phyloP scores from a whole-genome alignment of 805 yeast genomes.

The Cyberlindnera suaveolens region DNA sequence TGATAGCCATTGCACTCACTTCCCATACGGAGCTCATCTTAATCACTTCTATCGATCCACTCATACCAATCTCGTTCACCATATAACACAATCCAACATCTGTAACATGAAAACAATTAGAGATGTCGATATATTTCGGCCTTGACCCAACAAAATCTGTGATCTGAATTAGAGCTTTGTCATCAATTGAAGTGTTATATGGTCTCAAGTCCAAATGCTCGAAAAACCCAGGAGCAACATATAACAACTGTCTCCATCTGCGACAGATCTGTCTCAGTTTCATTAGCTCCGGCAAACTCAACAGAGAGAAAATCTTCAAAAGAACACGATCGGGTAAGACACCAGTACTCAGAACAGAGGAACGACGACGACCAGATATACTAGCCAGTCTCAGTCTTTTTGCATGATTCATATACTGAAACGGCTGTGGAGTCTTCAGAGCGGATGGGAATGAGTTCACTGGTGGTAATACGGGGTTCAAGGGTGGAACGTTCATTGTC shows the following conservation, averaged over 20 bases:
- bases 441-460: constrained; percentile 28
- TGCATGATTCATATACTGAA: constrained; percentile 50
- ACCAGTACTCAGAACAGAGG: constrained; percentile 51
- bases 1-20: constrained; percentile 72
- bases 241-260: constrained; percentile 63
- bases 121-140: constrained; percentile 53
- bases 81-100: constrained; percentile 69
- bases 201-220: constrained; percentile 49
- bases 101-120: constrained; percentile 72
- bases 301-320: constrained; percentile 43
- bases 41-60: constrained; percentile 49
- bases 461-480: constrained; percentile 33
- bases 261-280: constrained; percentile 50
- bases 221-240: constrained; percentile 48
- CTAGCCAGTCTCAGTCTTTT: constrained; percentile 45
- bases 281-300: constrained; percentile 57
- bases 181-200: constrained; percentile 58
- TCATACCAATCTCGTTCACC: constrained; percentile 64
- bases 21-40: constrained; percentile 73
- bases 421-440: constrained; percentile 23
- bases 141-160: constrained; percentile 68
- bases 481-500: constrained; percentile 30
- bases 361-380: constrained; percentile 42
- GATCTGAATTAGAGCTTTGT: constrained; percentile 48
- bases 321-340: constrained; percentile 58